Evolutionary conservation across 2,329 filamentous ascomycete genomes (phyloP).

Genomic region (Sporothrix globosa): DNA sequence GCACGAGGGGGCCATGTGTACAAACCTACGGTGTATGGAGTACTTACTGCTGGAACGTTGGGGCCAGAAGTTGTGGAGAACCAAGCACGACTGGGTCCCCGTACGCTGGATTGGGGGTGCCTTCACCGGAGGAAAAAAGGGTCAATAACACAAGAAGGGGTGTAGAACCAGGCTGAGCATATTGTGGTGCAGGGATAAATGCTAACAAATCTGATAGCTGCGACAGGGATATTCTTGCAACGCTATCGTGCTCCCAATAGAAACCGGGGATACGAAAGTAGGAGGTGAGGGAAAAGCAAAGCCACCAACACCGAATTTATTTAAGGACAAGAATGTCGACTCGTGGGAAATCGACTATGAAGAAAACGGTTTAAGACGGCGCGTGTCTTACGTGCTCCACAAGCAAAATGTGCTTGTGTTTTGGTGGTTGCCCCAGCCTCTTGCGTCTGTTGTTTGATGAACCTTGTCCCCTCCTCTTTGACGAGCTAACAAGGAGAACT

Average conservation of each 20-base stretch:
- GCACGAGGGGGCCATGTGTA: neutral
- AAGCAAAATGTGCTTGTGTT: neutral
- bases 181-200: slow-evolving; percentile 5
- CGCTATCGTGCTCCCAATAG: neutral
- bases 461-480: neutral
- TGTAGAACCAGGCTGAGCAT: neutral
- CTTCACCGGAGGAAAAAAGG: neutral
- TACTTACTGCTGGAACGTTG: neutral
- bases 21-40: neutral
- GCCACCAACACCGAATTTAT: neutral
- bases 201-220: slow-evolving; percentile 3
- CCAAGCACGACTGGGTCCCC: slow-evolving; percentile 5
- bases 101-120: slow-evolving; percentile 11
- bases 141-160: neutral
- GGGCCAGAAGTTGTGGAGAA: neutral
- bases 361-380: neutral
- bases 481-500: slow-evolving; percentile 13
- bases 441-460: slow-evolving; percentile 3
- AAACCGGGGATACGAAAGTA: neutral
- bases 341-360: too few species aligned
- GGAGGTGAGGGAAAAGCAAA: neutral
- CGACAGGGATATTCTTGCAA: neutral
- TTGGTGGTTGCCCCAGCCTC: neutral
- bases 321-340: too few species aligned
- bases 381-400: neutral